These are phyloP conservation scores for Cryphonectria radicalis DNA, from an alignment of 2,329 filamentous ascomycete genomes.

Conservation along the genomic window DNA sequence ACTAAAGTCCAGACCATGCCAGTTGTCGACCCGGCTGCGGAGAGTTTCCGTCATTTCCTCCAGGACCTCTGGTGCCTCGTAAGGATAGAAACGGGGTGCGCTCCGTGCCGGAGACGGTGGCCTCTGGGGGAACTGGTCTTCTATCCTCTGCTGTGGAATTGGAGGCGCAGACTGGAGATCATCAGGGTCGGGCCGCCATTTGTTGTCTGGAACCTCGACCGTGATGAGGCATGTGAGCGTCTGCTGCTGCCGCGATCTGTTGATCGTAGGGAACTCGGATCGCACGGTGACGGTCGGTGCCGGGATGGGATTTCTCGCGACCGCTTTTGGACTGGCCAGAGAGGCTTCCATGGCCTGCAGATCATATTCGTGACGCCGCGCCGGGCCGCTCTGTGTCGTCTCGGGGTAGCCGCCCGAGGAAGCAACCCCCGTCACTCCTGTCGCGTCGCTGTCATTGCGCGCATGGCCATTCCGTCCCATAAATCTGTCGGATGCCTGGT, in stretches of 20 bases:
- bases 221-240: constrained; percentile 93
- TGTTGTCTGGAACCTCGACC: constrained; percentile 89
- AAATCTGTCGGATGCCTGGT: constrained; percentile 54
- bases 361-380: constrained; percentile 86
- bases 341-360: constrained; percentile 94
- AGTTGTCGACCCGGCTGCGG: constrained; percentile 90
- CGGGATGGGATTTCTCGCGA: constrained; percentile 85
- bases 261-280: constrained; percentile 96
- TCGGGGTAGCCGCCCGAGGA: constrained; percentile 83
- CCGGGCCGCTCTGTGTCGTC: constrained; percentile 68
- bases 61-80: constrained; percentile 76
- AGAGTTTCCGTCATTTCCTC: constrained; percentile 87
- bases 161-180: constrained; percentile 66
- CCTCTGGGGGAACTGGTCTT: constrained; percentile 56
- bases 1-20: constrained; percentile 93
- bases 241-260: constrained; percentile 88
- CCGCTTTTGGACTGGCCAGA: constrained; percentile 71
- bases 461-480: constrained; percentile 58
- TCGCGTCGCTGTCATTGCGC: constrained; percentile 79
- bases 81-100: constrained; percentile 66
- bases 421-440: constrained; percentile 69
- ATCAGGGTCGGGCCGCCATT: constrained; percentile 85
- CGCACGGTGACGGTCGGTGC: constrained; percentile 90
- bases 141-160: constrained; percentile 49
- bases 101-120: constrained; percentile 62